Evolutionary conservation across 2,329 filamentous ascomycete genomes (phyloP), one percentile per base, ranked within the genome.

Genomic region (Fusarium chuoi): DNA sequence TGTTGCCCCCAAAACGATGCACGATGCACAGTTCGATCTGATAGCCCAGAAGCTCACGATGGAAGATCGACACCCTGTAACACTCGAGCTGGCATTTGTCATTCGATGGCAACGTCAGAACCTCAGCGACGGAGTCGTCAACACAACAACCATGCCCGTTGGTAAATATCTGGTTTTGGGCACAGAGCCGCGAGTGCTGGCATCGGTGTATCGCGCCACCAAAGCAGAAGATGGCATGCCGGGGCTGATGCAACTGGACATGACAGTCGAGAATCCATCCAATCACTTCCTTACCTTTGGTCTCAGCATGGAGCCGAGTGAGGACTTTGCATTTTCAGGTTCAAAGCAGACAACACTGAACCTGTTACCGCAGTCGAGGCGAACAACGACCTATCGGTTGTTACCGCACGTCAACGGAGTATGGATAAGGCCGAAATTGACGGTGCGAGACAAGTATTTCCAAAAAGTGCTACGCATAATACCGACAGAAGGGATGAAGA

Each of bases 261-360:
- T 90, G 79, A 94, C 91, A 7, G 90, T 99, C 64, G 96, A 99
- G 83, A 99, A 99, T 80, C 93, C 95, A 1, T 98, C 96, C 1
- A 93, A 91, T 81, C 96, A 99, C 81, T 97, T 98, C 83, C 89
- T 99, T 56, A 98, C 95, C 0, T 99, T 99, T 83, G 95, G 94
- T 36, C 83, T 98, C 55, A 91, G 88, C 33, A 97, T 99, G 95
- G 96, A 99, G 76, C 93, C 95, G 6, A 96, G 91, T 80, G 94
- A 97, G 73, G 90, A 94, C 60, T 98, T 98, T 82, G 96, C 95
- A 0, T 98, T 99, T 82, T 95, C 94, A 13, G 96, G 96, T 0
- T 87, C 94, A 5, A 98, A 98, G 84, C 88, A 93, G 74, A 91
- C 90, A 18, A 92, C 92, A 3, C 77, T 98, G 59, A 94, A 96